Evolutionary conservation across 2,329 filamentous ascomycete genomes (phyloP), one percentile per base, ranked within the genome.

Genomic region (Colletotrichum brevisporum): DNA sequence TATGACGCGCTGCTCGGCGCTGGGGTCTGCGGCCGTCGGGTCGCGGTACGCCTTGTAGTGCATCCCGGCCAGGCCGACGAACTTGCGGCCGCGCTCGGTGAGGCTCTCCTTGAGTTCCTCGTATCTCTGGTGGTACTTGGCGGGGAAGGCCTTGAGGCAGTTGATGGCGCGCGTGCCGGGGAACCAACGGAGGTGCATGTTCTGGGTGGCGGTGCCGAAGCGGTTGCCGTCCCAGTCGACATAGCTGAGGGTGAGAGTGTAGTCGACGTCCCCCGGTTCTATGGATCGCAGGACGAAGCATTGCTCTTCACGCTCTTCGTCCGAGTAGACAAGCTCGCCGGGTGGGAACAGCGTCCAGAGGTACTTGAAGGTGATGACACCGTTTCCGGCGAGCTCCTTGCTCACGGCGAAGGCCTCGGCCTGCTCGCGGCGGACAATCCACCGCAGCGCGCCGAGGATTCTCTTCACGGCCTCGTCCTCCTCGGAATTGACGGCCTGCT

Each of bases 301-400:
- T 64, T 79, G 77, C 27, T 80, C 80, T 10, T 80, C 80, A 9
- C 78, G 78, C 21, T 78, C 79, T 6, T 79, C 82, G 57, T 80
- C 77, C 61, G 79, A 76, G 21, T 76, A 81, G 2, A 86, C 73
- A 2, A 78, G 77, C 48, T 76, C 79, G 1, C 83, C 84, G 0
- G 85, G 86, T 47, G 82, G 79, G 73, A 88, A 86, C 16, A 88
- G 80, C 5, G 83, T 83, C 86, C 85, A 88, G 12, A 84, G 77
- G 60, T 88, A 82, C 8, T 83, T 79, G 63, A 83, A 88, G 0
- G 84, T 84, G 60, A 89, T 84, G 50, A 88, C 86, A 0, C 83
- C 82, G 66, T 89, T 86, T 67, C 78, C 76, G 68, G 86, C 78
- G 52, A 87, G 83, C 65, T 89, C 86, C 39, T 84, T 79, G 43